Evolutionary conservation across 176 grass and related monocot genomes (phyloP), one percentile per base, ranked within the genome.

Genomic region (Phoenix dactylifera): DNA sequence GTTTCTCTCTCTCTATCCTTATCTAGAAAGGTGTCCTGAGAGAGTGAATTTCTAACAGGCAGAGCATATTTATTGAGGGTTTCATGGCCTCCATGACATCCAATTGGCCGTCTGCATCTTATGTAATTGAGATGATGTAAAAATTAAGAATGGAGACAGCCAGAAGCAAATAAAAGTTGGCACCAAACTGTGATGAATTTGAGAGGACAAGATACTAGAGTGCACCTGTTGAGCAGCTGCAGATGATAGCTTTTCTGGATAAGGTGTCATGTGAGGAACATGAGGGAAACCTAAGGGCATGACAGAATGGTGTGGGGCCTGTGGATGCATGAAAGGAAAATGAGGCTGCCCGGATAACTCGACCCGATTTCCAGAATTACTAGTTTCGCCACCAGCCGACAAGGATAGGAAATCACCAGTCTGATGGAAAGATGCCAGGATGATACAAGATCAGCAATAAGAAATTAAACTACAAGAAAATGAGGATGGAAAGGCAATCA

Each of bases 261-360:
- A 60, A 20, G 29, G 51, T 6, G 49, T 73, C 70, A 16, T 66
- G 15, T 74, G 77, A 74, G 70, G 70, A 60, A 78, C 44, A 26
- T 72, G 69, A 3, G 59, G 58, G 12, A 67, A 74, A 3, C 35
- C 35, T 12, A 44, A 44, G 35, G 35, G 35, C 35, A 44, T 44
- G 1, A 44, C 35, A 44, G 35, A 44, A 44, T 44, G 35, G 71
- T 55, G 50, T 0, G 44, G 3, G 4, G 80, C 59, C 69, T 67
- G 84, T n/a, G 44, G 79, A 22, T 74, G 79, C 9, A 82, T 7
- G 19, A 82, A 82, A 57, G 77, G 79, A 75, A 67, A 22, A 75
- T 82, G 75, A 3, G 74, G 70, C 0, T 56, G 7, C 15, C 56
- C 61, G 0, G 61, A 70, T 14, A 62, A 18, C 5, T 51, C 52